Conservation (phyloP, 2,329 filamentous ascomycete genomes). For the Tolypocladium paradoxum region DNA sequence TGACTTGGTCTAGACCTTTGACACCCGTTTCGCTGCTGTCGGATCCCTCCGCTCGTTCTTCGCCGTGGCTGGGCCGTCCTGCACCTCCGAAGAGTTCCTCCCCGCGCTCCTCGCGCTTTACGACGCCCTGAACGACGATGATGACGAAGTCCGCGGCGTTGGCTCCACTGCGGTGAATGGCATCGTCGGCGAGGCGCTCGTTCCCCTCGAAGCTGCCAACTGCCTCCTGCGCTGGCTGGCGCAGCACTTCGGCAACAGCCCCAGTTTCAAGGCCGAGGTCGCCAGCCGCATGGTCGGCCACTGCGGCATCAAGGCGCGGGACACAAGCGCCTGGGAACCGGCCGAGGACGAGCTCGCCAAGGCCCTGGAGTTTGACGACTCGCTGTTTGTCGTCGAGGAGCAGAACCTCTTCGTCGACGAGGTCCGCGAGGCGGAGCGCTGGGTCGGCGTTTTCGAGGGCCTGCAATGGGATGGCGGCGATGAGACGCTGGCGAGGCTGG, state of each 20-base stretch:
- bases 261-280: slow-evolving; percentile 29
- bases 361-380: slow-evolving; percentile 46
- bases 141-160: slow-evolving; percentile 70
- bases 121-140: slow-evolving; percentile 75
- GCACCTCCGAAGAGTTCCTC: slow-evolving; percentile 29
- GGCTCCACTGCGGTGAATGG: slow-evolving; percentile 40
- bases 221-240: slow-evolving; percentile 34
- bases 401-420: slow-evolving; percentile 92
- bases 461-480: slow-evolving; percentile 12
- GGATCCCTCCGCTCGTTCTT: slow-evolving; percentile 44
- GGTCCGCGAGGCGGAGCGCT: slow-evolving; percentile 60
- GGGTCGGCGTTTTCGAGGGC: slow-evolving; percentile 42
- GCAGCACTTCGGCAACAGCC: slow-evolving; percentile 19
- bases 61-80: slow-evolving; percentile 10
- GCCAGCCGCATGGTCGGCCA: slow-evolving; percentile 28
- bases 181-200: slow-evolving; percentile 34
- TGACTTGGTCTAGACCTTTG: slow-evolving; percentile 39
- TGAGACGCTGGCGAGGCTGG: slow-evolving; percentile 15
- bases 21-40: slow-evolving; percentile 51
- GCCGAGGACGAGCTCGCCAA: slow-evolving; percentile 28
- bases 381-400: slow-evolving; percentile 79
- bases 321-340: slow-evolving; percentile 8
- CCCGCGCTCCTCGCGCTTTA: slow-evolving; percentile 57
- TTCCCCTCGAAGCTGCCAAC: slow-evolving; percentile 35
- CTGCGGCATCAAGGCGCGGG: slow-evolving; percentile 5